These are phyloP conservation scores for Paraphoma sp. DNA, from an alignment of 2,329 filamentous ascomycete genomes.

Conservation along the genomic window DNA sequence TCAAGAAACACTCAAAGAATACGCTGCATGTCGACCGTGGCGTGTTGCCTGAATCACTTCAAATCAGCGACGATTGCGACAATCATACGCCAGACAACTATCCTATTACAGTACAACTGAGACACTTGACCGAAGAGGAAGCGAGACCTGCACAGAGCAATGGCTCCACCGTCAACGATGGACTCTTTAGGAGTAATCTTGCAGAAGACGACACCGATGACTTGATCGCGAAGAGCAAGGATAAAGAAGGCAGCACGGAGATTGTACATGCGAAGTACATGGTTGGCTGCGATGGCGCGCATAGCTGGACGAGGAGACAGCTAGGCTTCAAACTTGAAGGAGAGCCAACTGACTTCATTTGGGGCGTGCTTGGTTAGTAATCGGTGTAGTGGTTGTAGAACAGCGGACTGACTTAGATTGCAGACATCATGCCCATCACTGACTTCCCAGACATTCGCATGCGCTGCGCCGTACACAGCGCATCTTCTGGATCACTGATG, in stretches of 20 bases:
- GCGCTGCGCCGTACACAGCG: slow-evolving; percentile 65
- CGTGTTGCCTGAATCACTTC: slow-evolving; percentile 63
- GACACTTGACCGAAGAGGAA: slow-evolving; percentile 65
- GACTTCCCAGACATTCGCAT: slow-evolving; percentile 68
- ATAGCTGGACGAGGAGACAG: slow-evolving; percentile 68
- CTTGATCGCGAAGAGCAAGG: slow-evolving; percentile 51
- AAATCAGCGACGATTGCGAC: slow-evolving; percentile 60
- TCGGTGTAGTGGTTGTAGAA: not conserved
- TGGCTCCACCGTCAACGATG: slow-evolving; percentile 51
- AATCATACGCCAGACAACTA: slow-evolving; percentile 57
- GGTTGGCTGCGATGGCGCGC: slow-evolving; percentile 72
- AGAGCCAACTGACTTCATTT: slow-evolving; percentile 62
- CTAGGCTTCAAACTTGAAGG: slow-evolving; percentile 64
- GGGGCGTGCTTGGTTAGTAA: slow-evolving; percentile 55
- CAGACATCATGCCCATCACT: slow-evolving; percentile 60
- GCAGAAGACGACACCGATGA: slow-evolving; percentile 64
- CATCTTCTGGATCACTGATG: slow-evolving; percentile 65
- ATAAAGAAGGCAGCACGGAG: slow-evolving; percentile 48
- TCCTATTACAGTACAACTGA: slow-evolving; percentile 66
- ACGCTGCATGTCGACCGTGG: slow-evolving; percentile 62
- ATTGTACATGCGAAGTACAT: slow-evolving; percentile 66
- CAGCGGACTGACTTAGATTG: not conserved
- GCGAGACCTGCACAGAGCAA: slow-evolving; percentile 57
- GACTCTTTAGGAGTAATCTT: slow-evolving; percentile 67
- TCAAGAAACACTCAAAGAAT: slow-evolving; percentile 62